Evolutionary conservation across 2,329 filamentous ascomycete species (phyloP).

Genomic region (Cladosporium sp.): DNA sequence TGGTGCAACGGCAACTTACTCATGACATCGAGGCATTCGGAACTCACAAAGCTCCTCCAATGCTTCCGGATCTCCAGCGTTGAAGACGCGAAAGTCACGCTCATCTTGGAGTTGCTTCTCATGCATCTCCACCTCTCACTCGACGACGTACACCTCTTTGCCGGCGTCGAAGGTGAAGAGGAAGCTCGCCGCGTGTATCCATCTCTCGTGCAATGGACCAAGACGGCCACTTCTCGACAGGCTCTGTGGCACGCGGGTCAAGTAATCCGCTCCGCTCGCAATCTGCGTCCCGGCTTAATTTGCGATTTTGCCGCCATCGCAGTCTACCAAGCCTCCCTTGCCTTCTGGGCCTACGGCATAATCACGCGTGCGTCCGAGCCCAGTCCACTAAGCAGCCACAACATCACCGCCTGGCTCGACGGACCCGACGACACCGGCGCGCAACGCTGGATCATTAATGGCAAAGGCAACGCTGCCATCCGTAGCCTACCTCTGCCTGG

Average conservation of each 20-base stretch:
- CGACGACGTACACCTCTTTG: conserved; percentile 63
- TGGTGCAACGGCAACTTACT: conserved; percentile 36
- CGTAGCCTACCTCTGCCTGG: conserved; percentile 17
- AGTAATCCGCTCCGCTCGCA: conserved; percentile 57
- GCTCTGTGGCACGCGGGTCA: conserved; percentile 67
- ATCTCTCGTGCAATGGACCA: conserved; percentile 56
- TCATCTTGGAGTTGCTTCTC: conserved; percentile 50
- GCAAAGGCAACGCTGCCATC: conserved; percentile 31
- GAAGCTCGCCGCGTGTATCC: conserved; percentile 59
- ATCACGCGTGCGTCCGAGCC: conserved; percentile 34
- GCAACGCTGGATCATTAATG: conserved; percentile 36
- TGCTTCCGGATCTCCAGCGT: conserved; percentile 44
- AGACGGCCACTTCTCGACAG: conserved; percentile 52
- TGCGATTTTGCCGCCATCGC: conserved; percentile 63
- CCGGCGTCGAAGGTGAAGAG: conserved; percentile 63
- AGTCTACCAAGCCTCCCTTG: conserved; percentile 64
- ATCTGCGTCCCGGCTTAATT: conserved; percentile 31
- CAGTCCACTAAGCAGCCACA: conserved; percentile 38
- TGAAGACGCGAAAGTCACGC: conserved; percentile 31
- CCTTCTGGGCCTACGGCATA: conserved; percentile 67
- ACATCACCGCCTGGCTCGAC: conserved; percentile 51
- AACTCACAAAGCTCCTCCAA: conserved; percentile 57
- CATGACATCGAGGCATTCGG: conserved; percentile 54
- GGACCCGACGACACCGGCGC: conserved; percentile 50
- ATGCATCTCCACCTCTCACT: conserved; percentile 63